These are phyloP conservation scores for Phialemoniopsis sp. DNA, from an alignment of 2,329 filamentous ascomycete genomes.

Conservation along the genomic window DNA sequence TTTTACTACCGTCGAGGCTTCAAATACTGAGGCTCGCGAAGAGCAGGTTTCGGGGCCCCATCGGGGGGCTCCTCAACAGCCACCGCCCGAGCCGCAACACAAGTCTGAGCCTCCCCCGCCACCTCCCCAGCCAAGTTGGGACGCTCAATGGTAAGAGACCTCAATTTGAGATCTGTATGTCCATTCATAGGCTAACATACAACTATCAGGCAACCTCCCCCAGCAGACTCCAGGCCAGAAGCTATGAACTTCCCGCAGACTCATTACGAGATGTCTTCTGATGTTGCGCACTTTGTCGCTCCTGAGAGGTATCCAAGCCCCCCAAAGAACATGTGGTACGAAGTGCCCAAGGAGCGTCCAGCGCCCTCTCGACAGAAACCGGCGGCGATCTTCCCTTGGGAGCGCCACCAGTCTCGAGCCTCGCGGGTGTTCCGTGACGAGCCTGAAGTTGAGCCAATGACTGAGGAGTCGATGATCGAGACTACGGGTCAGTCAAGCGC, in stretches of 20 bases:
- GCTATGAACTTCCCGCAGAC: constrained; percentile 76
- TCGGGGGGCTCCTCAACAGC: constrained; percentile 23
- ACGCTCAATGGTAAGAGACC: constrained; percentile 52
- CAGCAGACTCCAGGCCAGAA: constrained; percentile 71
- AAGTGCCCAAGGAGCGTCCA: constrained; percentile 65
- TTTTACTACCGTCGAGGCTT: constrained; percentile 34
- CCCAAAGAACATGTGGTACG: constrained; percentile 83
- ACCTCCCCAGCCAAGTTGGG: constrained; percentile 35
- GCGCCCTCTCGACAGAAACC: constrained; percentile 50
- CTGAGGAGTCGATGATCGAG: constrained; percentile 19
- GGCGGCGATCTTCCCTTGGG: constrained; percentile 87
- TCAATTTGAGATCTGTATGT: no score
- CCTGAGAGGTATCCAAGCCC: constrained; percentile 77
- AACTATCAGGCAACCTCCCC: constrained; percentile 53
- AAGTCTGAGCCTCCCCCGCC: constrained; percentile 26
- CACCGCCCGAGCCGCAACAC: constrained; percentile 27
- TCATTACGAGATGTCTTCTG: constrained; percentile 79
- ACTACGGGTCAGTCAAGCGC: constrained; percentile 17
- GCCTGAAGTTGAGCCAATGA: constrained; percentile 16
- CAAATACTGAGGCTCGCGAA: constrained; percentile 43
- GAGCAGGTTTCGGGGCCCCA: constrained; percentile 27
- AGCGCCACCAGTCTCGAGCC: constrained; percentile 59
- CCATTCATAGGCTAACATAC: no score
- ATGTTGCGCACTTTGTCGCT: constrained; percentile 70
- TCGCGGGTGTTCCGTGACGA: constrained; percentile 63